Percentiles rank a stretch among this genome's conserved stretches.
These are phyloP conservation scores for Rickenella mellea DNA, from an alignment of 768 basidiomycete genomes.

Conservation along the genomic window DNA sequence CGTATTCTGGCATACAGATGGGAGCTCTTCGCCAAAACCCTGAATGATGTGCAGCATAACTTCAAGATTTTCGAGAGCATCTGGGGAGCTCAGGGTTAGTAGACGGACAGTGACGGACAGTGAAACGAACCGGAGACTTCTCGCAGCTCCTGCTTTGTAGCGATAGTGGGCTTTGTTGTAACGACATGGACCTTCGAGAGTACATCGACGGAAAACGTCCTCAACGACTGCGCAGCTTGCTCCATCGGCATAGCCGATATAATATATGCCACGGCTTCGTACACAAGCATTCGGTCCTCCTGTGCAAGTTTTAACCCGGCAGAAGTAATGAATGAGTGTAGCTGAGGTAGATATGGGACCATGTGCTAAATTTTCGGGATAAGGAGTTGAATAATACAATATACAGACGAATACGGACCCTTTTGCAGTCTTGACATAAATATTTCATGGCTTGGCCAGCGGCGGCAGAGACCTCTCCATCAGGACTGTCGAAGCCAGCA, in stretches of 20 bases:
- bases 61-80: slow-evolving; percentile 86
- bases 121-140: slow-evolving; percentile 54
- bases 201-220: slow-evolving; percentile 80
- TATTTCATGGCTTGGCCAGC: slow-evolving; percentile 95
- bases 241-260: slow-evolving; percentile 92
- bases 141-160: slow-evolving; percentile 64
- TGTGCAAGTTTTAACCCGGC: slow-evolving; percentile 72
- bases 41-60: slow-evolving; percentile 81
- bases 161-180: slow-evolving; percentile 39
- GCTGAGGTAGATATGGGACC: slow-evolving; percentile 81
- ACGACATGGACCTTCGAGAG: slow-evolving; percentile 65
- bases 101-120: not conserved
- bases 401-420: slow-evolving; percentile 32
- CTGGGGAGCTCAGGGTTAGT: slow-evolving; percentile 25
- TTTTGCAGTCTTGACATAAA: slow-evolving; percentile 93
- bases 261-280: slow-evolving; percentile 92
- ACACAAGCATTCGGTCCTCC: slow-evolving; percentile 85
- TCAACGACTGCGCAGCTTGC: slow-evolving; percentile 76
- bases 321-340: slow-evolving; percentile 80
- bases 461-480: slow-evolving; percentile 80
- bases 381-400: slow-evolving; percentile 1
- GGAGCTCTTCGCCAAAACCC: slow-evolving; percentile 76
- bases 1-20: slow-evolving; percentile 67
- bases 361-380: slow-evolving; percentile 51
- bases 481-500: slow-evolving; percentile 76